Evolutionary conservation across 164 flowering plant species (phyloP).

Genomic region (Echeveria elegans): DNA sequence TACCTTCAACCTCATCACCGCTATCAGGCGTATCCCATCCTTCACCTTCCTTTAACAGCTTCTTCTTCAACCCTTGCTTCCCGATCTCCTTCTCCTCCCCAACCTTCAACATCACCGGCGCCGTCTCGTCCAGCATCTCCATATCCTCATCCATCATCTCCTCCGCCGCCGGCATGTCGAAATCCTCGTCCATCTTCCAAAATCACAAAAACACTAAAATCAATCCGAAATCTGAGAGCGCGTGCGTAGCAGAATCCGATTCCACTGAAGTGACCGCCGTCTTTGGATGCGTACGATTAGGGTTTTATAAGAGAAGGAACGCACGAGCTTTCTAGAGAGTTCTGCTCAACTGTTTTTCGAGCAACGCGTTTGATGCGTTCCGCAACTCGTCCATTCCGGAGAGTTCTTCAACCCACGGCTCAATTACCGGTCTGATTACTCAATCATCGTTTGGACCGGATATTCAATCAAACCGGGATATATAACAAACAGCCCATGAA

Average conservation of each 20-base stretch:
- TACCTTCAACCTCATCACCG: slow-evolving; percentile 70
- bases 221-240: not conserved
- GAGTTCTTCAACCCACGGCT: not conserved
- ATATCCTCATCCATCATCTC: slow-evolving; percentile 22
- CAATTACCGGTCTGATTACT: not conserved
- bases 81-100: slow-evolving; percentile 82
- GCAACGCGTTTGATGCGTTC: not conserved
- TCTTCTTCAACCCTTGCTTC: slow-evolving; percentile 59
- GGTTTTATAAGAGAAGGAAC: not conserved
- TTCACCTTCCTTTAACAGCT: slow-evolving; percentile 30
- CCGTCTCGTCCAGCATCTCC: slow-evolving; percentile 11
- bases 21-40: not conserved
- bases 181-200: slow-evolving; percentile 12
- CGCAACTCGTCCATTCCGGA: not conserved
- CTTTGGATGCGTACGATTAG: not conserved
- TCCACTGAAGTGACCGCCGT: not conserved
- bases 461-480: too few species aligned
- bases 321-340: slow-evolving; percentile 1
- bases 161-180: slow-evolving; percentile 11
- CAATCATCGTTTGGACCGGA: too few species aligned
- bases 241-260: not conserved
- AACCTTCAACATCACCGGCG: slow-evolving; percentile 24
- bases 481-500: too few species aligned
- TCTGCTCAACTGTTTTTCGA: too few species aligned
- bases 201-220: not conserved